Percentiles rank a stretch among this genome's conserved stretches.
Conservation (phyloP, 2,329 filamentous ascomycete species). For the Ceratocystis lukuohia region DNA sequence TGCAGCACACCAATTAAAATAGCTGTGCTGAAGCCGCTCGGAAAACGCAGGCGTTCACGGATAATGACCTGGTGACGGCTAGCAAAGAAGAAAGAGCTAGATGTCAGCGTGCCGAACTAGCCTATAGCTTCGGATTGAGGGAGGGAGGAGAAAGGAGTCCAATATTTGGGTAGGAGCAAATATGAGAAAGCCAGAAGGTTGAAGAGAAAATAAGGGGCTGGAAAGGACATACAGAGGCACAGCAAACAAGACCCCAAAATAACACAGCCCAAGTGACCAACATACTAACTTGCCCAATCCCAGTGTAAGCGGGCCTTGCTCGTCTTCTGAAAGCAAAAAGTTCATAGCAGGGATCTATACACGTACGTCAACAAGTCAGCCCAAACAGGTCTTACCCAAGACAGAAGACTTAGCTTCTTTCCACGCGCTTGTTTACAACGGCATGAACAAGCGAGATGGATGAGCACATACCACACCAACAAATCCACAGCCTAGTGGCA, state of each 20-base stretch:
- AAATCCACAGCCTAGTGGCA: constrained; percentile 91
- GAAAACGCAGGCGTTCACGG: constrained; percentile 81
- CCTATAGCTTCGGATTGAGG: background rate
- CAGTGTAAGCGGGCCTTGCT: constrained; percentile 63
- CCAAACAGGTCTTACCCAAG: background rate
- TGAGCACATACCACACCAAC: constrained; percentile 58
- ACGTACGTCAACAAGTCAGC: background rate
- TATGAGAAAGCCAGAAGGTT: too few relatives aligned
- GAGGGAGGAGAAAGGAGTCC: background rate
- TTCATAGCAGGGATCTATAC: constrained; percentile 72
- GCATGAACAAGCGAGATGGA: background rate
- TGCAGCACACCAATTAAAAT: constrained; percentile 86
- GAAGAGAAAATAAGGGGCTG: constrained; percentile 17
- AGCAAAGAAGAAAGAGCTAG: background rate
- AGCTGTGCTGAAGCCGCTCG: constrained; percentile 88
- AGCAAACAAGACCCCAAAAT: constrained; percentile 94
- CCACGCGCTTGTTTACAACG: background rate
- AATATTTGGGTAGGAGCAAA: too few relatives aligned
- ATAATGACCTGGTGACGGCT: constrained; percentile 81
- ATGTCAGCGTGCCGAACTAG: background rate
- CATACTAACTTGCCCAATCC: constrained; percentile 65
- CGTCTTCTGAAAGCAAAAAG: constrained; percentile 62
- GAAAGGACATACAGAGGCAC: constrained; percentile 54
- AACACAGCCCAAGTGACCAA: constrained; percentile 86
- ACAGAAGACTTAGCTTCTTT: background rate